Conservation (phyloP, 2,329 filamentous ascomycete genomes). For the Aspergillus fumigatiaffinis region DNA sequence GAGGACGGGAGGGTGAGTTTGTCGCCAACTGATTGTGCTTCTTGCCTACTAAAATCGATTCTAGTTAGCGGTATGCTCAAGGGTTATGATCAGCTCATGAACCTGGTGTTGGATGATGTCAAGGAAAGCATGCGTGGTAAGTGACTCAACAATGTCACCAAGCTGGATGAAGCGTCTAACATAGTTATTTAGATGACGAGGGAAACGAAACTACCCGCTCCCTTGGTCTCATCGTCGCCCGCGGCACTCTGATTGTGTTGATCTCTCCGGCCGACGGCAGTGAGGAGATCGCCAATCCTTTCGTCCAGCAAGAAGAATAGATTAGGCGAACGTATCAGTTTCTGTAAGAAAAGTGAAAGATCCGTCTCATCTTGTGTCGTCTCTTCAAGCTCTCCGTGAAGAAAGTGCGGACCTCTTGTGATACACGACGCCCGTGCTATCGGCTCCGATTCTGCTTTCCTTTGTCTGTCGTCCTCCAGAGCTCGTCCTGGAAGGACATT, state of each 20-base stretch:
- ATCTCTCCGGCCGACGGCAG: conserved; percentile 92
- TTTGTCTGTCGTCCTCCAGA: background rate
- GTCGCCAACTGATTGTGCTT: background rate
- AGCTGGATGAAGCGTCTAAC: conserved; percentile 13
- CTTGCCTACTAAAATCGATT: conserved; percentile 3
- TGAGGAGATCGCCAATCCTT: conserved; percentile 94
- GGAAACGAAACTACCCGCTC: conserved; percentile 79
- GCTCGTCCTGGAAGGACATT: background rate
- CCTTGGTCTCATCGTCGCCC: conserved; percentile 81
- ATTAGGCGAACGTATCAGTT: background rate
- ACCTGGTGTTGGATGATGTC: conserved; percentile 91
- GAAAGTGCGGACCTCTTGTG: background rate
- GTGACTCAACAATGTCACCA: conserved; percentile 17
- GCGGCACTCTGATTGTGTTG: conserved; percentile 87
- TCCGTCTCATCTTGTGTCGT: background rate
- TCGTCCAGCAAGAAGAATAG: conserved; percentile 69
- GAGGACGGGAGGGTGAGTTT: conserved; percentile 75
- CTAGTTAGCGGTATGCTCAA: conserved; percentile 84
- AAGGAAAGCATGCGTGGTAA: conserved; percentile 83
- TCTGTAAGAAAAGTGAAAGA: background rate
- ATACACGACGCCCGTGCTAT: background rate
- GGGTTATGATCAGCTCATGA: conserved; percentile 97
- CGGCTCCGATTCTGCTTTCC: background rate
- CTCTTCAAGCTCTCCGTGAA: background rate
- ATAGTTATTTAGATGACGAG: conserved; percentile 68